Percentiles rank a stretch among this genome's conserved stretches.
These are phyloP conservation scores for Xylaria sp. DNA, from an alignment of 2,329 filamentous ascomycete species.

Conservation along the genomic window DNA sequence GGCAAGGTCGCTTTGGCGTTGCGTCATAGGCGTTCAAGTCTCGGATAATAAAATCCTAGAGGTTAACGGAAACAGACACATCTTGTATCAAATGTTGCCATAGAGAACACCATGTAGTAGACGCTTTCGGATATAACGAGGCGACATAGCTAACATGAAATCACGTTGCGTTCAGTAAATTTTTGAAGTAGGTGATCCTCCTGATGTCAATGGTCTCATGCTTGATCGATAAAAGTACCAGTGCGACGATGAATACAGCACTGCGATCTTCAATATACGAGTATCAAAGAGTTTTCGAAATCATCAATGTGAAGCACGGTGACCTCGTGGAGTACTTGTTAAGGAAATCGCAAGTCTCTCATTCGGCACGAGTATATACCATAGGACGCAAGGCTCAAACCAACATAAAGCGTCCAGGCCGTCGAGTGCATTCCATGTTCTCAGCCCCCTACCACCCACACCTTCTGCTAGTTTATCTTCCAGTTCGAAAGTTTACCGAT, in stretches of 20 bases:
- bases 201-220: neutral
- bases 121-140: constrained; percentile 25
- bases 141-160: constrained; percentile 16
- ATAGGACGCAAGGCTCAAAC: neutral
- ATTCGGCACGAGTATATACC: neutral
- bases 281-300: neutral
- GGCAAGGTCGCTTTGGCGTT: neutral
- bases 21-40: constrained; percentile 6
- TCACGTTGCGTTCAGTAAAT: too few relatives aligned
- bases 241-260: neutral
- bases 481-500: neutral
- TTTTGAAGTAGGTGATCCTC: neutral
- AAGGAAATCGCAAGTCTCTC: neutral
- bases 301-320: neutral
- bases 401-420: neutral
- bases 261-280: neutral
- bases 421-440: neutral
- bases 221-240: neutral
- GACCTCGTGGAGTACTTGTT: neutral
- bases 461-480: neutral
- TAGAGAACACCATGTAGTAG: constrained; percentile 25
- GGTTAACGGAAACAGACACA: constrained; percentile 15
- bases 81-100: constrained; percentile 11
- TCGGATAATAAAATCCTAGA: constrained; percentile 20
- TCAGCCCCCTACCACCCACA: too few relatives aligned